phyloP scores from a whole-genome alignment of 495 filamentous ascomycete species.

The Aspergillus hancockii region DNA sequence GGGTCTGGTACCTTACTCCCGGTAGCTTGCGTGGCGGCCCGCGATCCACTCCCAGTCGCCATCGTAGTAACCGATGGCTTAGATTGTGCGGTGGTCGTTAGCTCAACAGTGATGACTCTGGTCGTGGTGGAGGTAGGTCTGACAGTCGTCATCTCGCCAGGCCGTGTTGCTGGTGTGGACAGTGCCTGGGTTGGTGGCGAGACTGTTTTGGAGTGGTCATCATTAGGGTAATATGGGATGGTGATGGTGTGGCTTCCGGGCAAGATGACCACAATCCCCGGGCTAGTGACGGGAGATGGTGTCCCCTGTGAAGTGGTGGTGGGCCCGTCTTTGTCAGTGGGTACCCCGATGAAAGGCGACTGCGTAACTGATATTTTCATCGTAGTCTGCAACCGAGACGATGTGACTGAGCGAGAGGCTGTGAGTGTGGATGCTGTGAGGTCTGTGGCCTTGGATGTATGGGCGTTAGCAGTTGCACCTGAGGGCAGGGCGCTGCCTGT shows the following conservation, averaged over 20 bases:
- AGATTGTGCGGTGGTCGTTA: background rate
- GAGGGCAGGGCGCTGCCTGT: background rate
- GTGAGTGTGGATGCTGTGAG: background rate
- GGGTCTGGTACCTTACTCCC: background rate
- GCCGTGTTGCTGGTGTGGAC: background rate
- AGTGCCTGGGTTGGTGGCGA: background rate
- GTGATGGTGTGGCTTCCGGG: background rate
- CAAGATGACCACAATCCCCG: background rate
- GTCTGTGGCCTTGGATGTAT: background rate
- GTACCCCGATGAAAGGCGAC: background rate
- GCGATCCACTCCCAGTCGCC: background rate
- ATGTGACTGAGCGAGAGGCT: background rate
- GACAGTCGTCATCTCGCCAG: background rate
- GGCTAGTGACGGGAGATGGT: background rate
- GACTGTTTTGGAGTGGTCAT: background rate
- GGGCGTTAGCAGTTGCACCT: background rate
- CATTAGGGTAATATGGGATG: background rate
- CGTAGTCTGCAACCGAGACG: background rate
- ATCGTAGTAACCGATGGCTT: background rate
- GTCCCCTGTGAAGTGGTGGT: background rate
- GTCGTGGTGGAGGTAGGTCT: background rate
- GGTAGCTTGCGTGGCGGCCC: background rate
- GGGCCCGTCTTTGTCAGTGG: background rate
- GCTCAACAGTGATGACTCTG: slow-evolving; percentile 1
- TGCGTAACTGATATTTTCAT: background rate